phyloP scores from a whole-genome alignment of 768 basidiomycete species.

The Suillus paluster region DNA sequence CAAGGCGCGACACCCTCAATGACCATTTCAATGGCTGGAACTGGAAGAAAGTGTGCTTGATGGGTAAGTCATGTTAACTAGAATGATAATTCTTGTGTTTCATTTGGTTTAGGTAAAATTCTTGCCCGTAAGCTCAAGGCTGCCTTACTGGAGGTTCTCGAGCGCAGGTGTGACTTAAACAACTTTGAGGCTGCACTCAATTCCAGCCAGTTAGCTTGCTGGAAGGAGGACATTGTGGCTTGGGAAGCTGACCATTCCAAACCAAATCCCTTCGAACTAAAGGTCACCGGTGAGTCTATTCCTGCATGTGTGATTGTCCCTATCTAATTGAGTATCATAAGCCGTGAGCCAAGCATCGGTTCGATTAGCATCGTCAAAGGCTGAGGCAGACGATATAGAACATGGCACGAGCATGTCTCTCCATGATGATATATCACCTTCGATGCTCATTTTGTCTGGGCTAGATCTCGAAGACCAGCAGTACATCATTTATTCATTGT shows the following conservation, averaged over 20 bases:
- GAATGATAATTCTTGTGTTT: not conserved
- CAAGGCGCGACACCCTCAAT: conserved; percentile 39
- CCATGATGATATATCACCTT: conserved; percentile 11
- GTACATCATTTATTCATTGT: not conserved
- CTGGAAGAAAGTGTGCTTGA: conserved; percentile 33
- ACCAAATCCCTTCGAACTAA: conserved; percentile 28
- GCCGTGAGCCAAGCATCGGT: conserved; percentile 7
- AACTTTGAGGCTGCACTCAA: not conserved
- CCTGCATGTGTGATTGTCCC: not conserved
- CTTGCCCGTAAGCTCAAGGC: not conserved
- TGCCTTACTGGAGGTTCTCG: not conserved
- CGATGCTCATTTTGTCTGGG: conserved; percentile 13
- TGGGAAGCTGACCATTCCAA: conserved; percentile 30
- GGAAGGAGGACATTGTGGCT: conserved; percentile 16
- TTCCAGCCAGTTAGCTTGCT: conserved; percentile 11
- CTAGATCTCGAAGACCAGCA: conserved; percentile 22
- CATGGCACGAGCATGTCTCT: not conserved
- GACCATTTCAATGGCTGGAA: conserved; percentile 38
- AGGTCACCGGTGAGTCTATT: not conserved
- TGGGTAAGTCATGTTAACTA: conserved; percentile 25
- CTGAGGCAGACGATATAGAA: conserved; percentile 4
- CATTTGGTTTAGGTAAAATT: not conserved
- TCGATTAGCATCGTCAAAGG: conserved; percentile 10
- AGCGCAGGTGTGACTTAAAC: not conserved
- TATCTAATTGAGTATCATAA: not conserved